Conservation (phyloP, 1,139 yeast species). For the Magnusiomyces tetraspermus region DNA sequence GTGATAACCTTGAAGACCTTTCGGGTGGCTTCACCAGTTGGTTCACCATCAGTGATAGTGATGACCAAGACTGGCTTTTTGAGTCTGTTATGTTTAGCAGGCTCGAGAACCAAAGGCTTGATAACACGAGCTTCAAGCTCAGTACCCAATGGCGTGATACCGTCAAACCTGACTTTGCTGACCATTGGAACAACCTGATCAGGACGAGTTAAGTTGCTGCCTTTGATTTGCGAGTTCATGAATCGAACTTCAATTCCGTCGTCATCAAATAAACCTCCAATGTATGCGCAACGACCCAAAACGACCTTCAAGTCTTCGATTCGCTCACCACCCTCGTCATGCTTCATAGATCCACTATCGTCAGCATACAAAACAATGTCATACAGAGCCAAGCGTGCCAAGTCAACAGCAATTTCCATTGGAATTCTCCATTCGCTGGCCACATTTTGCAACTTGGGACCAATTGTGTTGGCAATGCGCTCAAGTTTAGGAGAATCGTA, state of each 20-base stretch:
- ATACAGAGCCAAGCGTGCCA: constrained; percentile 27
- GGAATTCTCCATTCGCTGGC: constrained; percentile 27
- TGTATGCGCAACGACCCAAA: constrained; percentile 24
- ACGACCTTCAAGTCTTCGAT: constrained; percentile 29
- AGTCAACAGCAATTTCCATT: constrained; percentile 28
- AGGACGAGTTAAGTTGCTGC: constrained; percentile 23
- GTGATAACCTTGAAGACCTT: constrained; percentile 23
- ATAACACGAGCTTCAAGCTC: constrained; percentile 23
- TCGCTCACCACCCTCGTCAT: constrained; percentile 30
- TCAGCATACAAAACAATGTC: constrained; percentile 28
- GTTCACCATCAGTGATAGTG: constrained; percentile 29
- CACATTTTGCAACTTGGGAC: constrained; percentile 22
- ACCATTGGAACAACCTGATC: constrained; percentile 23
- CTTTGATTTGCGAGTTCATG: constrained; percentile 25
- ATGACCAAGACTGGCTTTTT: constrained; percentile 28
- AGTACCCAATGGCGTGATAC: constrained; percentile 29
- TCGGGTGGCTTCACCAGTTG: constrained; percentile 26
- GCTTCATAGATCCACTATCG: constrained; percentile 31
- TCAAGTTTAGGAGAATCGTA: constrained; percentile 29
- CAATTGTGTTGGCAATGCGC: constrained; percentile 25
- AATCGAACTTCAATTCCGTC: constrained; percentile 29
- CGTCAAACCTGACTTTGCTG: constrained; percentile 23
- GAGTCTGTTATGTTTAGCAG: constrained; percentile 21
- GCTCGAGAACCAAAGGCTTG: constrained; percentile 25
- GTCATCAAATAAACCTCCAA: constrained; percentile 26